Conservation (phyloP, 176 grass and related monocot species). For the Triticum turgidum region DNA sequence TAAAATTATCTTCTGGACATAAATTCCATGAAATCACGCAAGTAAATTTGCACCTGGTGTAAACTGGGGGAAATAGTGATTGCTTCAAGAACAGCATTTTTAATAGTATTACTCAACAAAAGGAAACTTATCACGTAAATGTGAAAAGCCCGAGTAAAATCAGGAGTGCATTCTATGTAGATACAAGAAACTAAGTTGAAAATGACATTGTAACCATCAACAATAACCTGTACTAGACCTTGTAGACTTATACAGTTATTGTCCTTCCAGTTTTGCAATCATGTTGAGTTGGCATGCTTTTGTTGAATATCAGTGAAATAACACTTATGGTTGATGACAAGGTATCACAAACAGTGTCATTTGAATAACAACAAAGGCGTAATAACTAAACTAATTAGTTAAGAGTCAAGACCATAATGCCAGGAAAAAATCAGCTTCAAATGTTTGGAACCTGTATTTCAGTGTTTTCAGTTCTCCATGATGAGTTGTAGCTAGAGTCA, state of each 20-base stretch:
- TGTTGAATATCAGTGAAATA: neutral
- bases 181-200: constrained; percentile 19
- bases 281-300: neutral
- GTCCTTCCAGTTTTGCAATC: constrained; percentile 2
- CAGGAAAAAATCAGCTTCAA: constrained; percentile 26
- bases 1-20: neutral
- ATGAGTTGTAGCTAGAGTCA: constrained; percentile 77
- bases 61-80: neutral
- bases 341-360: neutral
- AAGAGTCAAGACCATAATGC: neutral
- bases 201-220: constrained; percentile 13
- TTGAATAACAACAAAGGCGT: neutral
- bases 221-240: neutral
- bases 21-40: neutral
- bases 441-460: constrained; percentile 67
- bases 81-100: neutral
- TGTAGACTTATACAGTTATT: neutral
- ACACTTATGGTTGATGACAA: neutral
- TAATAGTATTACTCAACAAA: neutral
- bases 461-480: constrained; percentile 87
- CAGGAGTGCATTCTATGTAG: neutral
- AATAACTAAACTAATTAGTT: neutral
- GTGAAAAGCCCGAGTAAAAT: neutral
- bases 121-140: neutral
- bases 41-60: neutral